phyloP scores from a whole-genome alignment of 257 asterid genomes.

The Salvia splendens region DNA sequence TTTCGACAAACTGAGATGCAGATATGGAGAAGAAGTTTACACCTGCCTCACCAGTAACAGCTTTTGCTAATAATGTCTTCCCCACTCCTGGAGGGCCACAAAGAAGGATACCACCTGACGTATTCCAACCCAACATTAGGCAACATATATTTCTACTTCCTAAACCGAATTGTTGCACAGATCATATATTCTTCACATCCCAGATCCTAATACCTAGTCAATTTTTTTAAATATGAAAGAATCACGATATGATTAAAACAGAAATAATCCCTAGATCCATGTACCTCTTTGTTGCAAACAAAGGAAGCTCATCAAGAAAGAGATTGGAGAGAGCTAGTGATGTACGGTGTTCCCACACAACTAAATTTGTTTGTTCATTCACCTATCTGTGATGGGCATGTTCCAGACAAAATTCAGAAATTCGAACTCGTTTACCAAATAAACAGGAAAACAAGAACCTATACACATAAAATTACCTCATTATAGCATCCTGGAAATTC shows the following conservation, averaged over 20 bases:
- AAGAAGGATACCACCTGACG: slow-evolving; percentile 92
- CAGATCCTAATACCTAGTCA: slow-evolving; percentile 6
- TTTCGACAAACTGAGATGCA: slow-evolving; percentile 97
- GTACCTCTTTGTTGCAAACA: background rate
- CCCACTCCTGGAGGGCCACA: slow-evolving; percentile 99
- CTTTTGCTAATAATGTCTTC: slow-evolving; percentile 94
- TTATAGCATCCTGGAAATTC: no score
- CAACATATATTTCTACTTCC: slow-evolving; percentile 9
- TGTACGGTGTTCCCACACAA: background rate
- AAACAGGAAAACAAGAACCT: background rate
- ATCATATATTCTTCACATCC: background rate
- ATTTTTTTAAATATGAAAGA: background rate
- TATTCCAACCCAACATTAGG: slow-evolving; percentile 31
- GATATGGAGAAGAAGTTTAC: slow-evolving; percentile 95
- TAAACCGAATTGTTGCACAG: background rate
- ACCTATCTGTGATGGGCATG: no score
- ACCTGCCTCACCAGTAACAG: slow-evolving; percentile 99
- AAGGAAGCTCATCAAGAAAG: background rate
- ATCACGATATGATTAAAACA: background rate
- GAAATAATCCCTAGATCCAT: background rate
- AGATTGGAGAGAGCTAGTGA: background rate
- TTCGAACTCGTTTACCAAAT: no score
- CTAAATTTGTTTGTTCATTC: no score
- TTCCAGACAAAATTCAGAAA: no score
- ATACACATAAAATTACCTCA: background rate